Conservation (phyloP, 2,329 filamentous ascomycete species). For the Remersonia thermophila region DNA sequence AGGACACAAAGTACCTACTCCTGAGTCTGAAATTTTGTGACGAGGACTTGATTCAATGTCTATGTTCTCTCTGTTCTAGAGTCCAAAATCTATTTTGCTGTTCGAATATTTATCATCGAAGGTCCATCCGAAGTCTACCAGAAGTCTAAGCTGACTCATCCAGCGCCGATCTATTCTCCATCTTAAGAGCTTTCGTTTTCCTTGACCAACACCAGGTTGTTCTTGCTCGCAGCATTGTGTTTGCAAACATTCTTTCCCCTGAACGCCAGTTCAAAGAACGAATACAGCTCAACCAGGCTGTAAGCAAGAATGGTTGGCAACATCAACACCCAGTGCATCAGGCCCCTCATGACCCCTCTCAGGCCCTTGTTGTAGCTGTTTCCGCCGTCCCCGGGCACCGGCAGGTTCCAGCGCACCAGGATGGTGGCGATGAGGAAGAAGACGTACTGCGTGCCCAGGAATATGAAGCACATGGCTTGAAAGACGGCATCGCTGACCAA, state of each 20-base stretch:
- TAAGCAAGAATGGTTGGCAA: slow-evolving; percentile 8
- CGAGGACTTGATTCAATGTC: no score
- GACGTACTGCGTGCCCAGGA: slow-evolving; percentile 4
- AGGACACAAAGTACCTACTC: no score
- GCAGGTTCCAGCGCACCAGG: slow-evolving; percentile 2
- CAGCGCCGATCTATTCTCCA: no score
- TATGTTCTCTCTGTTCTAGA: no score
- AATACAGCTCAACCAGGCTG: slow-evolving; percentile 9
- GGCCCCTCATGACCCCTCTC: slow-evolving; percentile 4
- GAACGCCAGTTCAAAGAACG: slow-evolving; percentile 8
- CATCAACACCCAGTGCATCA: slow-evolving; percentile 9
- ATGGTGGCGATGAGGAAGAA: slow-evolving; percentile 2
- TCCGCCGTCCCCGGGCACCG: neutral
- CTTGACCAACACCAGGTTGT: slow-evolving; percentile 8
- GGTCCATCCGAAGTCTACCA: no score
- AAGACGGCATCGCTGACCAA: slow-evolving; percentile 6
- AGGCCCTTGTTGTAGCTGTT: slow-evolving; percentile 4
- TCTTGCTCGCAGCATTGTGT: slow-evolving; percentile 9
- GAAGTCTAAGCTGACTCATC: no score
- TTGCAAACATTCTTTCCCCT: slow-evolving; percentile 10
- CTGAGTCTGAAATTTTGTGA: no score
- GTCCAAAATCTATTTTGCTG: no score
- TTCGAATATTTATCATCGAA: no score
- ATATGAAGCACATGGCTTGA: slow-evolving; percentile 2
- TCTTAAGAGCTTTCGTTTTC: neutral